Percentiles rank a stretch among this genome's conserved stretches.
phyloP scores from a whole-genome alignment of 1,284 basidiomycete species.

The Schizophyllum commune region DNA sequence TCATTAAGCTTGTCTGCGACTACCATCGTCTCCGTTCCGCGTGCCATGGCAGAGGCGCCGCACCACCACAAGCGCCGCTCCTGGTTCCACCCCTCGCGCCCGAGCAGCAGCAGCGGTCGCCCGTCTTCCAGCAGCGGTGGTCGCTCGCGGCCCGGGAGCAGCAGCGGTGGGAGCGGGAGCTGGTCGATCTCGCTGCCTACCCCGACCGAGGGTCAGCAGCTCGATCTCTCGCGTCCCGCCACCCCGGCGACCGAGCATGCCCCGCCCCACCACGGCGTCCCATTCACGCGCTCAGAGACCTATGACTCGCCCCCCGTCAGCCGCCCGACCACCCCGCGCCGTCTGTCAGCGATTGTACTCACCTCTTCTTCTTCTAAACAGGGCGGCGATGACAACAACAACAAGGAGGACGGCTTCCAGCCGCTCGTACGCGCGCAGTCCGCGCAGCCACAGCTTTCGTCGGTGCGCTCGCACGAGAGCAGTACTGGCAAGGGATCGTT shows the following conservation, averaged over 20 bases:
- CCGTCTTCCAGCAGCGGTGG: slow-evolving; percentile 7
- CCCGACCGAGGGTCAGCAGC: slow-evolving; percentile 2
- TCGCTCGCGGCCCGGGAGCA: slow-evolving; percentile 14
- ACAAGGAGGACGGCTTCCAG: background rate
- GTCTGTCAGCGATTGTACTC: slow-evolving; percentile 22
- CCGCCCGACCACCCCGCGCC: slow-evolving; percentile 22
- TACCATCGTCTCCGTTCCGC: background rate
- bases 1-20: background rate
- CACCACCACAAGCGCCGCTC: background rate
- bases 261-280: slow-evolving; percentile 2
- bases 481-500: slow-evolving; percentile 37
- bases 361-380: slow-evolving; percentile 14
- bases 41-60: background rate
- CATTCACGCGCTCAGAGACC: slow-evolving; percentile 14
- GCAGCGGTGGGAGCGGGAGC: slow-evolving; percentile 9
- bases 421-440: background rate
- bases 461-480: background rate
- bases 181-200: background rate
- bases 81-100: background rate
- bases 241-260: slow-evolving; percentile 4
- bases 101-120: slow-evolving; percentile 17
- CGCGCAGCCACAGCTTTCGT: background rate
- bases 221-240: slow-evolving; percentile 9
- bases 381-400: background rate
- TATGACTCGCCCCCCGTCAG: slow-evolving; percentile 20